Evolutionary conservation across 2,329 filamentous ascomycete species (phyloP), one percentile per base, ranked within the genome.

Genomic region (Clarireedia hainanense): DNA sequence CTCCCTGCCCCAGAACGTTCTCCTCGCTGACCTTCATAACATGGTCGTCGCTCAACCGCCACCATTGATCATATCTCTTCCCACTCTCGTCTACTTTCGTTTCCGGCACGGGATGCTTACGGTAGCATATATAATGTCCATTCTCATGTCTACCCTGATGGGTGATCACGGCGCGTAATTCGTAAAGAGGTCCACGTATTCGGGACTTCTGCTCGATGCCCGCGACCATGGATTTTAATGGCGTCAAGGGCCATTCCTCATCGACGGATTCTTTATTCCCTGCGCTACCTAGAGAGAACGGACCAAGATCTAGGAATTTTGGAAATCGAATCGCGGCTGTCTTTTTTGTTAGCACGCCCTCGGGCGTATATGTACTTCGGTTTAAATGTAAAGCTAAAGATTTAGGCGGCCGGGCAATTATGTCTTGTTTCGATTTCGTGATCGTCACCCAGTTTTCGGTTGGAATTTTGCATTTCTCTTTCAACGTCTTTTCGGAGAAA

Each of bases 131-230:
- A 64, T 99, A 97, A 72, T 99, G 94, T 0, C 94, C 94, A 64
- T 95, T 96, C 60, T 96, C 91, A 69, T 97, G 94, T 34, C 88
- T 80, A 4, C 94, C 94, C 59, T 88, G 89, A 68, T 97, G 94
- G 1, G 90, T 94, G 9, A 97, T 81, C 0, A 92, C 88, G 30
- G 91, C 90, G 52, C 87, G 82, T 15, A 97, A 75, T 66, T 89
- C 83, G 68, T 95, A 97, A 1, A 85, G 75, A 27, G 76, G 77
- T 2, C 83, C 81, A 0, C 73, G 73, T 7, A 81, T 72, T 58
- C 74, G 77, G 2, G 80, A 83, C 7, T 74, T 72, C 2, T 67
- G 67, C 40, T 70, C 63, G 47, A 76, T 75, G 4, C 80, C 80
- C 0, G 84, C 78, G 17, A 94, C 79, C 87, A 95, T 91, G 1